Conservation (phyloP, 1,139 yeast genomes). For the Suhomyces bribrorum region DNA sequence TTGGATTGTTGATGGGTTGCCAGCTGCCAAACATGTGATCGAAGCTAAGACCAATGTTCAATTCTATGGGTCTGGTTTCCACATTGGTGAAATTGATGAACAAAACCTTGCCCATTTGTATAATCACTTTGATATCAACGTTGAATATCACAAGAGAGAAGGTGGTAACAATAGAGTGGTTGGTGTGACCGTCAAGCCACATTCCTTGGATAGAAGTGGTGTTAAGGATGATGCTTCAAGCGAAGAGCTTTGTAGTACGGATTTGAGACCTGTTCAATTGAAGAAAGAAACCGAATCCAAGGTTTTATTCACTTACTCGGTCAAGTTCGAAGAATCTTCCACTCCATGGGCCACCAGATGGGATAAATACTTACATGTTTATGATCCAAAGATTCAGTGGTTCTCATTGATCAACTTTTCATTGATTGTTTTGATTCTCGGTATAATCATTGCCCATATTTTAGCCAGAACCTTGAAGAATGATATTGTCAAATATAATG, state of each 20-base stretch:
- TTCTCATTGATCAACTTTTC: slow-evolving; percentile 86
- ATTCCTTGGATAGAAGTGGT: slow-evolving; percentile 53
- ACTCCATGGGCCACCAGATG: slow-evolving; percentile 98
- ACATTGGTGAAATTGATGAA: slow-evolving; percentile 63
- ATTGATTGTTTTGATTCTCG: slow-evolving; percentile 72
- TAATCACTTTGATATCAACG: slow-evolving; percentile 76
- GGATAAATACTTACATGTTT: slow-evolving; percentile 93
- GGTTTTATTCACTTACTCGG: slow-evolving; percentile 46
- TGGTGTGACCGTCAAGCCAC: slow-evolving; percentile 79
- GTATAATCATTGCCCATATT: slow-evolving; percentile 78
- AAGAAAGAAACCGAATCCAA: slow-evolving; percentile 29
- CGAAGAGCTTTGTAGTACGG: slow-evolving; percentile 38
- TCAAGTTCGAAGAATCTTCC: slow-evolving; percentile 61
- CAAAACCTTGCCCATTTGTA: slow-evolving; percentile 54
- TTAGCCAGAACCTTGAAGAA: slow-evolving; percentile 76
- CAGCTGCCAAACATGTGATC: slow-evolving; percentile 68
- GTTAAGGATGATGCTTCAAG: slow-evolving; percentile 24
- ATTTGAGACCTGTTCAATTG: slow-evolving; percentile 33
- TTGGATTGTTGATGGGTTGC: slow-evolving; percentile 94
- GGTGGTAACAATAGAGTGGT: slow-evolving; percentile 78
- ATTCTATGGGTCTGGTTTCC: slow-evolving; percentile 81
- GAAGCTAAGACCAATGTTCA: slow-evolving; percentile 59
- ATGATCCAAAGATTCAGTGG: slow-evolving; percentile 95
- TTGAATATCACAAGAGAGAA: slow-evolving; percentile 83
- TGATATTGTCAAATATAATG: slow-evolving; percentile 88